Evolutionary conservation across 257 asterid species (phyloP).

Genomic region (Gentiana straminea): DNA sequence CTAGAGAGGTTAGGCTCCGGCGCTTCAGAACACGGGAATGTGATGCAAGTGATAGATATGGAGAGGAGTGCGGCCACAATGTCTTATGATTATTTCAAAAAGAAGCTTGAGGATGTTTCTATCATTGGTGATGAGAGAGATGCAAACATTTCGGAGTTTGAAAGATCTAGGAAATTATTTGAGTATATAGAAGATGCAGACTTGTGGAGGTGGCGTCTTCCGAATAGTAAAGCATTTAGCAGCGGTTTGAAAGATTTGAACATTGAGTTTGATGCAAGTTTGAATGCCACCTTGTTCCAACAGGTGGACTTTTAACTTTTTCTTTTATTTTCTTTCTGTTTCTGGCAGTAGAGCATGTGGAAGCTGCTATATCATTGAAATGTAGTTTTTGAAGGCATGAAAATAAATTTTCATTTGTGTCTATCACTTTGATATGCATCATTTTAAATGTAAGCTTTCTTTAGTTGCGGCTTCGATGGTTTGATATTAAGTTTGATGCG

Average conservation of each 20-base stretch:
- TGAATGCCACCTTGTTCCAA: slow-evolving; percentile 65
- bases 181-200: slow-evolving; percentile 87
- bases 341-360: background rate
- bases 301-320: slow-evolving; percentile 37
- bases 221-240: slow-evolving; percentile 77
- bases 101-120: slow-evolving; percentile 34
- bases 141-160: slow-evolving; percentile 27
- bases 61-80: slow-evolving; percentile 92
- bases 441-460: too few species aligned
- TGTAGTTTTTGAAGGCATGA: too few species aligned
- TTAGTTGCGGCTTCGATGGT: too few species aligned
- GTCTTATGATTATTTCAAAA: slow-evolving; percentile 81
- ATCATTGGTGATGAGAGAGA: slow-evolving; percentile 9
- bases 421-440: too few species aligned
- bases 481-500: too few species aligned
- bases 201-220: slow-evolving; percentile 87
- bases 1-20: slow-evolving; percentile 51
- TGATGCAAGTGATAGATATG: slow-evolving; percentile 64
- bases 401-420: too few species aligned
- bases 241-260: slow-evolving; percentile 76
- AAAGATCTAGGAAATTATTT: slow-evolving; percentile 47
- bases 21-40: slow-evolving; percentile 37
- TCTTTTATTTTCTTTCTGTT: background rate
- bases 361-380: too few species aligned
- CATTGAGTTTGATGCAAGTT: slow-evolving; percentile 53